Percentiles rank a stretch among this genome's conserved stretches.
These are phyloP conservation scores for Phyllostachys edulis DNA, from an alignment of 176 grass and related monocot species.

Conservation along the genomic window DNA sequence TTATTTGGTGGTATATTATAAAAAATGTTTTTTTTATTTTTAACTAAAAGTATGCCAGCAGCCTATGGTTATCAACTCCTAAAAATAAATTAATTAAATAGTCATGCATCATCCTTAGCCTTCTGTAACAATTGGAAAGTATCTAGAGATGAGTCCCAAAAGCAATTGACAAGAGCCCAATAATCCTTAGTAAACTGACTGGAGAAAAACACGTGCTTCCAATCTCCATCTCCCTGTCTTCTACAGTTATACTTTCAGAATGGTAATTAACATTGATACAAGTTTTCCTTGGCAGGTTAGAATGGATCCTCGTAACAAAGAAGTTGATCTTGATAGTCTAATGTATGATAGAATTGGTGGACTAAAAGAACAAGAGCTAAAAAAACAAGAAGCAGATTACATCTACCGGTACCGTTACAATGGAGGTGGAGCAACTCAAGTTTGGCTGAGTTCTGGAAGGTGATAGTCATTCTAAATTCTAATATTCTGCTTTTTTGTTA, in stretches of 20 bases:
- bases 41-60: not conserved
- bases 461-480: too few relatives aligned
- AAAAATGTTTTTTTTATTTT: not conserved
- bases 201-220: slow-evolving; percentile 10
- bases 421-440: slow-evolving; percentile 94
- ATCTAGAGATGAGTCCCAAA: slow-evolving; percentile 10
- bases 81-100: not conserved
- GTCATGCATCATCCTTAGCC: not conserved
- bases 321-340: slow-evolving; percentile 65
- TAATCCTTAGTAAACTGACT: slow-evolving; percentile 1
- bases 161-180: not conserved
- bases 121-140: slow-evolving; percentile 15
- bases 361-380: slow-evolving; percentile 89
- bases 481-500: slow-evolving; percentile 14
- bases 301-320: slow-evolving; percentile 98
- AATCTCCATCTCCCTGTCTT: not conserved
- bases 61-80: not conserved
- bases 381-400: slow-evolving; percentile 90
- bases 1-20: not conserved
- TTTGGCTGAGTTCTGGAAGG: slow-evolving; percentile 99
- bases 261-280: not conserved
- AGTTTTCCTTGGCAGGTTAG: slow-evolving; percentile 65
- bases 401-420: slow-evolving; percentile 94
- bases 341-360: slow-evolving; percentile 64
- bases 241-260: slow-evolving; percentile 9